Percentiles rank a stretch among this genome's conserved stretches.
These are phyloP conservation scores for Thelonectria rubi DNA, from an alignment of 2,329 filamentous ascomycete genomes.

Conservation along the genomic window DNA sequence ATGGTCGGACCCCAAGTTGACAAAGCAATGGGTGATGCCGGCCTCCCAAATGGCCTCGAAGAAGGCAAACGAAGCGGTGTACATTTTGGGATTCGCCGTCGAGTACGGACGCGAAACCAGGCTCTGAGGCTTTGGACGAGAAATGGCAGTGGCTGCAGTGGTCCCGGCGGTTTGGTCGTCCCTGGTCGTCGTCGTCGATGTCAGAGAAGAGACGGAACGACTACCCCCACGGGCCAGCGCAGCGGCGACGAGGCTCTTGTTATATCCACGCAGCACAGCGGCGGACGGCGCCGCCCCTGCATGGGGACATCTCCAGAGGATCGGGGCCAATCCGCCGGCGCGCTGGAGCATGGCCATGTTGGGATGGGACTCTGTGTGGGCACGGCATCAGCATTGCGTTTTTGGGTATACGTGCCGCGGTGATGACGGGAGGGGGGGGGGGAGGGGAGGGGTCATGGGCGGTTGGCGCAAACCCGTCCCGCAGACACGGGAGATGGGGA, in stretches of 20 bases:
- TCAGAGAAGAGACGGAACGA: slow-evolving; percentile 23
- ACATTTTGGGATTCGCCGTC: slow-evolving; percentile 53
- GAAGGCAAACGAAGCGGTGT: slow-evolving; percentile 83
- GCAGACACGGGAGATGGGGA: slow-evolving; percentile 13
- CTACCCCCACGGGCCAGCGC: slow-evolving; percentile 7
- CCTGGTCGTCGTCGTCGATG: slow-evolving; percentile 5
- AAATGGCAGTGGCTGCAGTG: slow-evolving; percentile 18
- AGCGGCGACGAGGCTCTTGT: slow-evolving; percentile 23
- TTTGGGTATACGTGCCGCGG: slow-evolving; percentile 4
- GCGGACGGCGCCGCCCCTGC: slow-evolving; percentile 25
- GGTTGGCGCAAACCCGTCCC: neutral
- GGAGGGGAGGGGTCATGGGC: neutral
- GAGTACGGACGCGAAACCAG: slow-evolving; percentile 36
- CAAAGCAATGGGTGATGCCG: slow-evolving; percentile 67
- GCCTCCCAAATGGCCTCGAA: slow-evolving; percentile 83
- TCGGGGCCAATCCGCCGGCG: slow-evolving; percentile 37
- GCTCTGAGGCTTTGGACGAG: slow-evolving; percentile 19
- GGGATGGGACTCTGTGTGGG: slow-evolving; percentile 18
- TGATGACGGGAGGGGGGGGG: neutral
- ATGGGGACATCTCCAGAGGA: slow-evolving; percentile 34
- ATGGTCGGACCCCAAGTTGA: slow-evolving; percentile 76
- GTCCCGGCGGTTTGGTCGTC: slow-evolving; percentile 11
- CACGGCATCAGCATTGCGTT: slow-evolving; percentile 21
- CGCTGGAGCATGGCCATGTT: slow-evolving; percentile 42
- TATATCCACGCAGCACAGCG: slow-evolving; percentile 35